Percentiles rank a stretch among this genome's conserved stretches.
Conservation (phyloP, 495 filamentous ascomycete species). For the Aspergillus leporis region DNA sequence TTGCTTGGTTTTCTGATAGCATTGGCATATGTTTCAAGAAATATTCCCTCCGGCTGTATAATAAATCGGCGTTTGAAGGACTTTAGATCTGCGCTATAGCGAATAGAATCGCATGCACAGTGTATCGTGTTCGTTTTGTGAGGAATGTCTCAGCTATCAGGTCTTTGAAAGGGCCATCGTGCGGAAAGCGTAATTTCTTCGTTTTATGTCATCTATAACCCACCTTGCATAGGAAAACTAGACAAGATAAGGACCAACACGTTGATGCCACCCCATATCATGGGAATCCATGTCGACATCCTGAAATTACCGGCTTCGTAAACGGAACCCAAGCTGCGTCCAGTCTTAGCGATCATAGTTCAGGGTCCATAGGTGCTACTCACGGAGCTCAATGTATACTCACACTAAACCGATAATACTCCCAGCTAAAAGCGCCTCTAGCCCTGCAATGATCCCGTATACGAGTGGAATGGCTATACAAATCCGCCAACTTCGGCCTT, state of each 20-base stretch:
- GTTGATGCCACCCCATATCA: conserved; percentile 91
- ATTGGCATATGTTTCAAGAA: conserved; percentile 1
- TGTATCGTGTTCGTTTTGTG: background rate
- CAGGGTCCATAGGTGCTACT: background rate
- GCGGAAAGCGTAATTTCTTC: background rate
- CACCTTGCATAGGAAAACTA: conserved; percentile 95
- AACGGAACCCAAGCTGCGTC: conserved; percentile 73
- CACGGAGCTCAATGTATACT: conserved; percentile 36
- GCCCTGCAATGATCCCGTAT: conserved; percentile 70
- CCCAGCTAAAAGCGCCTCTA: conserved; percentile 83
- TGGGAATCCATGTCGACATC: conserved; percentile 98
- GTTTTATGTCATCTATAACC: conserved; percentile 52
- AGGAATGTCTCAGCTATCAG: background rate
- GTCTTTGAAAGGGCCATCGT: background rate
- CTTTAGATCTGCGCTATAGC: background rate
- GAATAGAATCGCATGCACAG: background rate
- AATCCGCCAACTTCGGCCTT: conserved; percentile 66
- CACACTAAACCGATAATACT: conserved; percentile 88
- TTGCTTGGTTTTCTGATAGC: conserved; percentile 13
- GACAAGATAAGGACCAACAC: conserved; percentile 86
- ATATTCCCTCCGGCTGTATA: background rate
- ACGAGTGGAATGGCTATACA: conserved; percentile 76
- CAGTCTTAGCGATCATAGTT: conserved; percentile 9
- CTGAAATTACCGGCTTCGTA: conserved; percentile 85
- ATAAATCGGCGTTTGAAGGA: background rate